Conservation (phyloP, 495 filamentous ascomycete genomes). For the Penicillium coprophilum region DNA sequence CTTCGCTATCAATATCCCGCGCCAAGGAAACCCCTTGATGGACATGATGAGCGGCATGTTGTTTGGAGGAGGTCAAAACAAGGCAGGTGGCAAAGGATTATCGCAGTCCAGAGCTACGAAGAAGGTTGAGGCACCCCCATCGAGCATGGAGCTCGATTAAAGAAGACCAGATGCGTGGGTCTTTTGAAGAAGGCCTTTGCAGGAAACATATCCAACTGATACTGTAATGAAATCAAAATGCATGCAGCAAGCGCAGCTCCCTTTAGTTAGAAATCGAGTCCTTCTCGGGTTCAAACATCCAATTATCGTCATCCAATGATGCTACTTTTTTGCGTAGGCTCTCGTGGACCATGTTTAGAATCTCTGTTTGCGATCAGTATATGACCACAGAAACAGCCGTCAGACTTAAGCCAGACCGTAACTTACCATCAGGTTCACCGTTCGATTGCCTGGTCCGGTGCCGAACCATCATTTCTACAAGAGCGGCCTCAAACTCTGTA, state of each 20-base stretch:
- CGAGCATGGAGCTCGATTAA: constrained; percentile 57
- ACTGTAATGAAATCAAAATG: constrained; percentile 26
- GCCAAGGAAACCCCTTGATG: constrained; percentile 83
- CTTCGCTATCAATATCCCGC: constrained; percentile 88
- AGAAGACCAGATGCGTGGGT: neutral
- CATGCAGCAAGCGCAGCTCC: constrained; percentile 11
- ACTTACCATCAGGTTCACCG: constrained; percentile 67
- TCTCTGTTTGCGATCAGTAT: constrained; percentile 47
- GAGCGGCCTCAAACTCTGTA: constrained; percentile 47
- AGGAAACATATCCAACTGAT: constrained; percentile 17
- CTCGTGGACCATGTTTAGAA: constrained; percentile 68
- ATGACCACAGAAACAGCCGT: neutral
- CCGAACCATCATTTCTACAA: constrained; percentile 55
- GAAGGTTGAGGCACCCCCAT: constrained; percentile 50
- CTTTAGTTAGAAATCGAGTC: constrained; percentile 28
- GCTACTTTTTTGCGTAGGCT: constrained; percentile 70
- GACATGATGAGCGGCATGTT: constrained; percentile 98
- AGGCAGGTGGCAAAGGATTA: constrained; percentile 41
- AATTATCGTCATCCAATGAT: constrained; percentile 77
- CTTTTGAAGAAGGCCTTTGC: neutral
- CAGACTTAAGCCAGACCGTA: neutral
- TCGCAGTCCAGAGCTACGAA: constrained; percentile 39
- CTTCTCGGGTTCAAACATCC: constrained; percentile 84
- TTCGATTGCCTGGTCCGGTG: constrained; percentile 60
- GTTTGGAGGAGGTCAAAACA: constrained; percentile 61